Conservation (phyloP, 129 eudicot species). For the Chrysanthemum lavandulifolium region DNA sequence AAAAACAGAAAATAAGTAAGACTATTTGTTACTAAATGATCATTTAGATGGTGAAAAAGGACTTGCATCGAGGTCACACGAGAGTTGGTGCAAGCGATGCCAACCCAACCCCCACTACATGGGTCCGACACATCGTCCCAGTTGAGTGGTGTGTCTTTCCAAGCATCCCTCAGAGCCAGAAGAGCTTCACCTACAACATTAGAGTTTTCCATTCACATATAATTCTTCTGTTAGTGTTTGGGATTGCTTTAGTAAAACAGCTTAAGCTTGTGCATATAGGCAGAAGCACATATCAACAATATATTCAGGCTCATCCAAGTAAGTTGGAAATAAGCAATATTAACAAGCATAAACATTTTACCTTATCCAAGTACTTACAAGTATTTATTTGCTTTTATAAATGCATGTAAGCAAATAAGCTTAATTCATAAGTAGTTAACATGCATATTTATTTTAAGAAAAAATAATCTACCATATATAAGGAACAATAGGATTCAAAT, state of each 20-base stretch:
- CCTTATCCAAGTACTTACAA: too few species aligned
- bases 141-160: slow-evolving; percentile 53
- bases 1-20: neutral
- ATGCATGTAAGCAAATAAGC: too few species aligned
- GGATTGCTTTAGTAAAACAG: neutral
- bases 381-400: too few species aligned
- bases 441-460: too few species aligned
- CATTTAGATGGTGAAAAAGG: neutral
- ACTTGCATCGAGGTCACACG: slow-evolving; percentile 60
- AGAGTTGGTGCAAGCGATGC: slow-evolving; percentile 48
- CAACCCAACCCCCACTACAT: slow-evolving; percentile 61
- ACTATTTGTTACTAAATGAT: neutral
- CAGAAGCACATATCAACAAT: too few species aligned
- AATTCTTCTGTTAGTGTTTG: neutral
- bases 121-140: slow-evolving; percentile 57
- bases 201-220: neutral
- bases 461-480: too few species aligned
- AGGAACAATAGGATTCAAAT: too few species aligned
- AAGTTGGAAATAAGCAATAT: too few species aligned
- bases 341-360: too few species aligned
- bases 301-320: too few species aligned
- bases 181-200: slow-evolving; percentile 41
- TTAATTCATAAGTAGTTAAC: too few species aligned
- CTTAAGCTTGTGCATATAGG: neutral
- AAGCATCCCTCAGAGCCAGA: slow-evolving; percentile 42